Evolutionary conservation across 306 rosid genomes (phyloP), one percentile per base, ranked within the genome.

Genomic region (Dicorynia guianensis): DNA sequence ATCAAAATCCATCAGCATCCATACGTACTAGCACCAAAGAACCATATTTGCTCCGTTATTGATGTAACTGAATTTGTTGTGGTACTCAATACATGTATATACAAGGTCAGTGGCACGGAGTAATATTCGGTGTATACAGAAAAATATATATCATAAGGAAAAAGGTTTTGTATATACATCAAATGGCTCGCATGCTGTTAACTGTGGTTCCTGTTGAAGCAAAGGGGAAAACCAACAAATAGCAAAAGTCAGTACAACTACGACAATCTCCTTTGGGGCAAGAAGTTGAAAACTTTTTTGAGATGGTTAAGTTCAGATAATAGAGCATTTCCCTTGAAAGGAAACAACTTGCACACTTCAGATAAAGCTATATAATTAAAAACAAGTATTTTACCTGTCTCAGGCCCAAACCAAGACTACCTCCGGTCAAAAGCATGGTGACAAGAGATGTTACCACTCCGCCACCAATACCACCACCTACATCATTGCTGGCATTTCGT

Each of bases 171-270:
- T 46, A 73, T 92, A 86, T 61, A 92, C 97, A 76, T 95, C 98
- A 25, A 95, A 92, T 35, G 89, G 78, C 77, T 95, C 88, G 18
- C 88, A 82, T 48, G 98, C 68, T 12, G 99, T 92, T 68, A 95
- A 78, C 54, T 95, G 99, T 18, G 99, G 99, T 72, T 92, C 99
- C 98, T 95, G 97, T 77, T 19, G 62, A 76, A 84, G 75, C 65
- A 82, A 80, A 25, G 2, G 30, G 47, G 48, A 53, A 62, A 46
- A 69, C 38, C 17, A 36, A 73, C 56, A 75, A 79, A 63, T 35
- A 44, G 36, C 79, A 73, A 10, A 63, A 63, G 79, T 84, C 69
- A 63, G 80, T 42, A 62, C 30, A 76, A 72, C 64, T 4, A 39
- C 14, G 7, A 67, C 30, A 48, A 48, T 43, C 18, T 33, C 47